phyloP scores from a whole-genome alignment of 2,329 filamentous ascomycete genomes.

The Penicillium sp. region DNA sequence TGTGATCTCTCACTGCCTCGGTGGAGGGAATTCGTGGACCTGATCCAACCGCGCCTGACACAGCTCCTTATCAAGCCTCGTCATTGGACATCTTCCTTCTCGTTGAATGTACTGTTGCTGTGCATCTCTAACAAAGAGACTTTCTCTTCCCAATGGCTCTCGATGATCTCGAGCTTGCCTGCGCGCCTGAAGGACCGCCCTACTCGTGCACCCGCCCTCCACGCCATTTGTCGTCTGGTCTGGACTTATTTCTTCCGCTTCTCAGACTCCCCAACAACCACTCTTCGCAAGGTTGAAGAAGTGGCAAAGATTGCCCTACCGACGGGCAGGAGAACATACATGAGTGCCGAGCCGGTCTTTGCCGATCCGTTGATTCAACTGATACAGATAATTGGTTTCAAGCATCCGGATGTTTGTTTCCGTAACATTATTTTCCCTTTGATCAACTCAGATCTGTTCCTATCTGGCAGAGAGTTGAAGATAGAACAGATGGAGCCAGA shows the following conservation, averaged over 20 bases:
- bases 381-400: conserved; percentile 90
- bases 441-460: conserved; percentile 87
- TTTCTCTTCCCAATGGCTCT: conserved; percentile 83
- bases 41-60: conserved; percentile 72
- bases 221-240: conserved; percentile 82
- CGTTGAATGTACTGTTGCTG: conserved; percentile 78
- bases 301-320: conserved; percentile 82
- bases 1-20: conserved; percentile 74
- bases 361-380: conserved; percentile 90
- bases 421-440: conserved; percentile 89
- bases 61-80: conserved; percentile 88
- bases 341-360: conserved; percentile 78
- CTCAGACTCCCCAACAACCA: conserved; percentile 65
- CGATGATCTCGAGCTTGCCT: conserved; percentile 73
- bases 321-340: conserved; percentile 71
- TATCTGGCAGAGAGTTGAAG: conserved; percentile 70
- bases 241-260: conserved; percentile 94
- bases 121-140: conserved; percentile 83
- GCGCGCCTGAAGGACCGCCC: conserved; percentile 79
- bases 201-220: conserved; percentile 74
- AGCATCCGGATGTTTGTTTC: conserved; percentile 91
- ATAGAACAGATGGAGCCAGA: conserved; percentile 95
- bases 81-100: conserved; percentile 87
- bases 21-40: conserved; percentile 81
- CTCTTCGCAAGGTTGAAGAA: conserved; percentile 80